Conservation (phyloP, 164 flowering plant genomes). For the Vitis rotundifolia region DNA sequence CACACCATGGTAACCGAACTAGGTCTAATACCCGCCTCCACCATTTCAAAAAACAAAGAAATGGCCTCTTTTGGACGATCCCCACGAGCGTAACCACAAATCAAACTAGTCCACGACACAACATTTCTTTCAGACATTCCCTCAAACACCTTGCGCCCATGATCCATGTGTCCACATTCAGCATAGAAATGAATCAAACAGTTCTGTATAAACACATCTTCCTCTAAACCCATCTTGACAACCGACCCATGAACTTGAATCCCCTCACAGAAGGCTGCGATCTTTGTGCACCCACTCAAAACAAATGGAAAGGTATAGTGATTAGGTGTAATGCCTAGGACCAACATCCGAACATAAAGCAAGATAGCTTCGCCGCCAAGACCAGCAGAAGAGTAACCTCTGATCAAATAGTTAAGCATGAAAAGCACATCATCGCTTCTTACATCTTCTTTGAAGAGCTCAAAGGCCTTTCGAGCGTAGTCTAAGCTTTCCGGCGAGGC, state of each 20-base stretch:
- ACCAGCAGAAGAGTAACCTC: conserved; percentile 46
- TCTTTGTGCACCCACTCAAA: conserved; percentile 52
- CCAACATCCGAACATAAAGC: conserved; percentile 37
- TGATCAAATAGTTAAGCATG: conserved; percentile 56
- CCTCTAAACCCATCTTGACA: conserved; percentile 43
- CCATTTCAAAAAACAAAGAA: conserved; percentile 56
- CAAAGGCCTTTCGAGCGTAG: conserved; percentile 43
- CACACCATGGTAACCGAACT: conserved; percentile 61
- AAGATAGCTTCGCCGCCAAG: conserved; percentile 41
- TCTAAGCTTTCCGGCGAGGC: conserved; percentile 42
- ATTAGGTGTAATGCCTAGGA: conserved; percentile 40
- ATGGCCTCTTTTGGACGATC: conserved; percentile 43
- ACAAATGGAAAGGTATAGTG: conserved; percentile 50
- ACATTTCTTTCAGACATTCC: conserved; percentile 61
- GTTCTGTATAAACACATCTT: conserved; percentile 45
- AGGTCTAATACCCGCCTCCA: conserved; percentile 37
- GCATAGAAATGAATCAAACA: conserved; percentile 55
- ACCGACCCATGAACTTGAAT: conserved; percentile 47
- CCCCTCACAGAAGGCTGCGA: conserved; percentile 33
- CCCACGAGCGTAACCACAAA: conserved; percentile 46
- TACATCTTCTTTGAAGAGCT: conserved; percentile 22
- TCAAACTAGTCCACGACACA: conserved; percentile 67
- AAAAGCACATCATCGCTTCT: conserved; percentile 16
- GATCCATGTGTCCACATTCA: conserved; percentile 43
- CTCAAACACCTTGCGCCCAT: conserved; percentile 47